Conservation (phyloP, 805 yeast species). For the Grigorovia jiainica region DNA sequence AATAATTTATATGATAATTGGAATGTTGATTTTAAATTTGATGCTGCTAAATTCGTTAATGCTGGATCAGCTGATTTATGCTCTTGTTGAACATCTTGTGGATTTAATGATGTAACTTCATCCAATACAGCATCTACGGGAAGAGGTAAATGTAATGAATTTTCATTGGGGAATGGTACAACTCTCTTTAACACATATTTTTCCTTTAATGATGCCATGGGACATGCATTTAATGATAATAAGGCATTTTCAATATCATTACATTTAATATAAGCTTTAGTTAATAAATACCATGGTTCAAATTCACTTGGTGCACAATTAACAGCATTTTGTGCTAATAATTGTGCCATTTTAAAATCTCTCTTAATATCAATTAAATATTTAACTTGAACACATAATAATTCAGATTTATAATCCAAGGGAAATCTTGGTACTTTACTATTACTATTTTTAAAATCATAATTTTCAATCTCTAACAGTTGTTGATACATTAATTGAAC, state of each 20-base stretch:
- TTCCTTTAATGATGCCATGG: slow-evolving; percentile 65
- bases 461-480: slow-evolving; percentile 14
- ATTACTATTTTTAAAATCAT: slow-evolving; percentile 1
- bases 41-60: slow-evolving; percentile 55
- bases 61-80: slow-evolving; percentile 57
- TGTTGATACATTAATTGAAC: slow-evolving; percentile 23
- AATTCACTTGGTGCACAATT: slow-evolving; percentile 68
- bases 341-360: slow-evolving; percentile 20
- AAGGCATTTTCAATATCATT: slow-evolving; percentile 66
- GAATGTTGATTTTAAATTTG: slow-evolving; percentile 52
- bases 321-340: slow-evolving; percentile 32
- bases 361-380: slow-evolving; percentile 20
- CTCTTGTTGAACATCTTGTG: slow-evolving; percentile 55
- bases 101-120: slow-evolving; percentile 58
- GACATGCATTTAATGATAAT: slow-evolving; percentile 67
- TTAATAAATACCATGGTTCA: slow-evolving; percentile 62
- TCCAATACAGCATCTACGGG: slow-evolving; percentile 66
- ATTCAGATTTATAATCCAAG: slow-evolving; percentile 22
- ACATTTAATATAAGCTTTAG: slow-evolving; percentile 50
- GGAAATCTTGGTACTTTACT: slow-evolving; percentile 6
- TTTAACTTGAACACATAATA: slow-evolving; percentile 24
- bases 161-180: slow-evolving; percentile 33
- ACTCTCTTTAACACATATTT: slow-evolving; percentile 52
- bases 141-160: slow-evolving; percentile 55
- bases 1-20: slow-evolving; percentile 50